These are phyloP conservation scores for Dryas alaskensis DNA, from an alignment of 306 rosid genomes.

Conservation along the genomic window DNA sequence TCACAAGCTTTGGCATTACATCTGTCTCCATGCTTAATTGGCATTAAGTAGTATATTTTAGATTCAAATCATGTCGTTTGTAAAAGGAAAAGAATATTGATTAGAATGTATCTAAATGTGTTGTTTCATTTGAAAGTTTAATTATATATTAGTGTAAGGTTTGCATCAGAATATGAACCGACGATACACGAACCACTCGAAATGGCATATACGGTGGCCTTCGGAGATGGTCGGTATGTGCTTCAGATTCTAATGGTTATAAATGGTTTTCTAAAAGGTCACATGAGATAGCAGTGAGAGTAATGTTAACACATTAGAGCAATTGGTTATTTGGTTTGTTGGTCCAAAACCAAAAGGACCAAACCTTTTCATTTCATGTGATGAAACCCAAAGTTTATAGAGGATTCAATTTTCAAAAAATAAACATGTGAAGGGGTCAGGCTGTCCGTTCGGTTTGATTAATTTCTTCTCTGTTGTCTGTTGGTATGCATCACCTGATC, in stretches of 20 bases:
- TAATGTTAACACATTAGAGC: background rate
- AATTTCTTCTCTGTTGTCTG: background rate
- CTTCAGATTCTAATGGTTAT: background rate
- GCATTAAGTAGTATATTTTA: no score
- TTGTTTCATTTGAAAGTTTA: no score
- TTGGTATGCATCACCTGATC: no score
- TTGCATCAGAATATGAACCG: no score
- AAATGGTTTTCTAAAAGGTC: conserved; percentile 2
- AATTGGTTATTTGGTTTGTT: conserved; percentile 16
- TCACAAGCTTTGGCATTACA: background rate
- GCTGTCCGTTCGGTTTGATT: background rate
- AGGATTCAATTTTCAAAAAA: background rate
- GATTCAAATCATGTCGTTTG: no score
- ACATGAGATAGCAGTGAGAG: background rate
- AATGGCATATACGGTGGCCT: background rate
- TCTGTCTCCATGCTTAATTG: background rate
- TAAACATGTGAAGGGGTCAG: background rate
- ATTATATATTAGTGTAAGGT: no score
- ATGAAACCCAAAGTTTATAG: background rate
- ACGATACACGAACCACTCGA: no score
- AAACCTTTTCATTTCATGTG: conserved; percentile 9
- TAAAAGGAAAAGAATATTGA: no score
- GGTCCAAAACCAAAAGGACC: background rate
- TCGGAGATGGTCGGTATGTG: background rate
- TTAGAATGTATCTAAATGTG: no score